Evolutionary conservation across 192 early-diverging fungal species (phyloP).

Genomic region (Umbelopsis sp.): DNA sequence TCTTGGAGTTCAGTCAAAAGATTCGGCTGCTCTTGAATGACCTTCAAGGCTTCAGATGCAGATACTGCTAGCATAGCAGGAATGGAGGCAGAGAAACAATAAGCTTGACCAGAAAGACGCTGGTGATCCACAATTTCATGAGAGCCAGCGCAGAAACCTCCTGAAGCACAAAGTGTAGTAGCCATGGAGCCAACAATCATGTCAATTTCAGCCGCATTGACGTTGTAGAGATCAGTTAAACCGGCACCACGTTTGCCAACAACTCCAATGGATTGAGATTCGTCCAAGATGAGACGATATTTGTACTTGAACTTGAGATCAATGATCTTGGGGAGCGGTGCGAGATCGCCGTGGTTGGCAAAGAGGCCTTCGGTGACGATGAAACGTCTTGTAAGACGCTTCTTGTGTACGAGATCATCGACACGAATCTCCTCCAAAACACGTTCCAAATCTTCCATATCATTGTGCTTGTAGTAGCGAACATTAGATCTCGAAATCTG

Average conservation of each 20-base stretch:
- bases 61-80: slow-evolving; percentile 91
- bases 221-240: slow-evolving; percentile 79
- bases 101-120: slow-evolving; percentile 85
- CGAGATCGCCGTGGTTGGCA: slow-evolving; percentile 85
- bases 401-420: slow-evolving; percentile 67
- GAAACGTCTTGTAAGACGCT: slow-evolving; percentile 87
- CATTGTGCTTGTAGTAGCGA: slow-evolving; percentile 95
- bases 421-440: slow-evolving; percentile 74
- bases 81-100: slow-evolving; percentile 93
- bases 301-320: slow-evolving; percentile 95
- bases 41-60: slow-evolving; percentile 80
- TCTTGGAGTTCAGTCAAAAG: slow-evolving; percentile 60
- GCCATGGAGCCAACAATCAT: slow-evolving; percentile 87
- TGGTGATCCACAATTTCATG: slow-evolving; percentile 90
- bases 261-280: slow-evolving; percentile 87
- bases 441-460: slow-evolving; percentile 92
- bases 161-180: slow-evolving; percentile 76
- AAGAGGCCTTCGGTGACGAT: slow-evolving; percentile 94
- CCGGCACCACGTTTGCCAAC: slow-evolving; percentile 88
- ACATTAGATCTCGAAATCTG: slow-evolving; percentile 89
- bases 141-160: slow-evolving; percentile 92
- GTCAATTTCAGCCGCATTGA: slow-evolving; percentile 80
- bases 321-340: slow-evolving; percentile 77
- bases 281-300: slow-evolving; percentile 94
- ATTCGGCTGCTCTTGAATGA: slow-evolving; percentile 53